Conservation (phyloP, 176 grass and related monocot species). For the Rhynchospora tenuis region DNA sequence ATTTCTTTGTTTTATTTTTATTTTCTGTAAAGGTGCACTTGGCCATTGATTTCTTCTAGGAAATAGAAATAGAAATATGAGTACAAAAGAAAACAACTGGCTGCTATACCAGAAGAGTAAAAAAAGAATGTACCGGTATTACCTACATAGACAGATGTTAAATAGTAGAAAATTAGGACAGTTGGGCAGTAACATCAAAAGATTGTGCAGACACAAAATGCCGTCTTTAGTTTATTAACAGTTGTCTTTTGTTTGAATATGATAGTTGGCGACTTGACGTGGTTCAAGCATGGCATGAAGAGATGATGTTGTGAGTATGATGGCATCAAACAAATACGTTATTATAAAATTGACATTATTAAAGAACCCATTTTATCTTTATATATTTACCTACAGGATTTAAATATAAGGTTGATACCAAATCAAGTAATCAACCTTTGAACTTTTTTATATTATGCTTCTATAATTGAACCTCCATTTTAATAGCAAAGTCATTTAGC, state of each 20-base stretch:
- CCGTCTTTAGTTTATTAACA: not conserved
- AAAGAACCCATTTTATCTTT: not conserved
- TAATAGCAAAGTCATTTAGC: not conserved
- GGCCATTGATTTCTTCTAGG: not conserved
- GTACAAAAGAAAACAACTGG: not conserved
- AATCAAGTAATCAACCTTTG: not conserved
- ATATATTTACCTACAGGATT: not conserved
- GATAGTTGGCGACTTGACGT: not conserved
- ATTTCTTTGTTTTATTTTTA: not conserved
- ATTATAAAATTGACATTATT: not conserved
- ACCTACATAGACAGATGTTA: not conserved
- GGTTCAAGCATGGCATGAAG: not conserved
- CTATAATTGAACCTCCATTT: not conserved
- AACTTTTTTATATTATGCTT: too few relatives aligned
- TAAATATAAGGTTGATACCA: not conserved
- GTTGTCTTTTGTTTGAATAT: not conserved
- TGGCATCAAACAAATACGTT: not conserved
- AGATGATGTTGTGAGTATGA: not conserved
- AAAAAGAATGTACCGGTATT: not conserved
- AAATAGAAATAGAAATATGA: not conserved
- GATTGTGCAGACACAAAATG: not conserved
- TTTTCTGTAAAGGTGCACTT: not conserved
- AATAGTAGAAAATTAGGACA: not conserved
- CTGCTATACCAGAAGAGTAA: not conserved
- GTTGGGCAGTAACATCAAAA: not conserved